A percentile compares a stretch with the other conserved stretches of the same genome.
phyloP scores from a whole-genome alignment of 352 stramenopile species.

The Thalassiosira pacifica region DNA sequence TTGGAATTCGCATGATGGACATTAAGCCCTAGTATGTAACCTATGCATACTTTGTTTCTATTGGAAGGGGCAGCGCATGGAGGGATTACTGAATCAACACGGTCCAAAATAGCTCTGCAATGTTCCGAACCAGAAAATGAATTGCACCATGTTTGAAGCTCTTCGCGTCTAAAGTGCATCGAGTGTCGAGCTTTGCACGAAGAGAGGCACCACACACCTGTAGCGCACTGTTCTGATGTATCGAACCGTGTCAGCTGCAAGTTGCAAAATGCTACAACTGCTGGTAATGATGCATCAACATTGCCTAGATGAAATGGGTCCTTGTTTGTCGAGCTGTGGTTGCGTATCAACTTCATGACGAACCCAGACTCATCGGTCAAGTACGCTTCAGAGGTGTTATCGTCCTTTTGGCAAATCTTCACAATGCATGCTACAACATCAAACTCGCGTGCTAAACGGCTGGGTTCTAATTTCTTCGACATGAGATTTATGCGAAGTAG shows the following conservation, averaged over 20 bases:
- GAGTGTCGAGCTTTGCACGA: constrained; percentile 56
- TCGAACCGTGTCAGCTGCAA: constrained; percentile 75
- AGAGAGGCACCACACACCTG: constrained; percentile 56
- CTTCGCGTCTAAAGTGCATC: constrained; percentile 50
- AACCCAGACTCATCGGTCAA: constrained; percentile 61
- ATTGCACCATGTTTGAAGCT: constrained; percentile 59
- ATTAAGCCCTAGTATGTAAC: constrained; percentile 63
- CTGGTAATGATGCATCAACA: constrained; percentile 21
- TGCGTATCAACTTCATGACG: constrained; percentile 50
- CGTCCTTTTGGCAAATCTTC: constrained; percentile 40
- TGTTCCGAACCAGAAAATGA: constrained; percentile 37
- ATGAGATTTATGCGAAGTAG: constrained; percentile 68
- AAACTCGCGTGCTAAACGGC: constrained; percentile 44
- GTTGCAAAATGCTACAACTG: constrained; percentile 69
- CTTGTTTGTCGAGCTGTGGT: constrained; percentile 37
- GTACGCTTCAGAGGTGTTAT: constrained; percentile 41
- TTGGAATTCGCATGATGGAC: neutral
- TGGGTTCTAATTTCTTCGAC: constrained; percentile 47
- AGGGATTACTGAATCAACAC: constrained; percentile 61
- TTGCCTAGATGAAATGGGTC: constrained; percentile 63
- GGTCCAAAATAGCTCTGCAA: constrained; percentile 40
- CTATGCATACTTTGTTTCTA: constrained; percentile 57
- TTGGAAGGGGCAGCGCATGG: constrained; percentile 26
- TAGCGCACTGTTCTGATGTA: constrained; percentile 69
- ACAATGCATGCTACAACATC: constrained; percentile 71